Base-by-base conservation (phyloP, 495 filamentous ascomycete genomes). In the Aspergillus incahuasiensis region DNA sequence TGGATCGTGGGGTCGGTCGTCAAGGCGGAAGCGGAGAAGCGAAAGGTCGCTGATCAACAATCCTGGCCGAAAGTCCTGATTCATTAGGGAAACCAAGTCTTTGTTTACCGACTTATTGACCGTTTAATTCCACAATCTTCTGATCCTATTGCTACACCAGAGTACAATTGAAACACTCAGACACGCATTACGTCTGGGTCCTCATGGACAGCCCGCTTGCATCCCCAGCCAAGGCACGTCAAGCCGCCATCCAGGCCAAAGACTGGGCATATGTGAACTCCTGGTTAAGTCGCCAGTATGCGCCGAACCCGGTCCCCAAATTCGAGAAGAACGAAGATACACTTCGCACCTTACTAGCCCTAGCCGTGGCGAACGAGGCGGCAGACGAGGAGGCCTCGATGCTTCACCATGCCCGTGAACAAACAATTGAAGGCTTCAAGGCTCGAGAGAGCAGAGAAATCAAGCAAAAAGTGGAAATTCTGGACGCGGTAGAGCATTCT, bases 251-350 rank as follows among this genome's bases (percentile, higher is more conserved):
- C 24, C 68, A 76, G 45, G 86, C 88, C 45, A 89, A 89, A 65
- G 91, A 96, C 75, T 97, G 91, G 92, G 82, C 85, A 51, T 90
- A 87, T 63, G 78, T 95, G 62, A 88, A 95, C 74, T 72, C 76
- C 69, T 97, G 92, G 90, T 82, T 97, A 3, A 65, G 69, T 24
- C 75, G 79, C 45, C 85, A 88, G 59, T 91, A 86, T 64, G 70
- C 77, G 7, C 83, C 87, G 1, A 79, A 79, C 43, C 74, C 77
- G 2, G 61, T 83, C 1, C 86, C 86, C 1, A 60, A 75, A 5
- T 94, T 95, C 68, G 92, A 97, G 70, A 85, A 89, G 61, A 96
- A 92, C 64, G 78, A 84, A 43, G 88, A 91, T 54, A 96, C 91
- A 1, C 77, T 97, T 21, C 85, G 83, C 49, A 85, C 82, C 5